Evolutionary conservation across 1,139 yeast species (phyloP).

Genomic region (Suhomyces bribrorum): DNA sequence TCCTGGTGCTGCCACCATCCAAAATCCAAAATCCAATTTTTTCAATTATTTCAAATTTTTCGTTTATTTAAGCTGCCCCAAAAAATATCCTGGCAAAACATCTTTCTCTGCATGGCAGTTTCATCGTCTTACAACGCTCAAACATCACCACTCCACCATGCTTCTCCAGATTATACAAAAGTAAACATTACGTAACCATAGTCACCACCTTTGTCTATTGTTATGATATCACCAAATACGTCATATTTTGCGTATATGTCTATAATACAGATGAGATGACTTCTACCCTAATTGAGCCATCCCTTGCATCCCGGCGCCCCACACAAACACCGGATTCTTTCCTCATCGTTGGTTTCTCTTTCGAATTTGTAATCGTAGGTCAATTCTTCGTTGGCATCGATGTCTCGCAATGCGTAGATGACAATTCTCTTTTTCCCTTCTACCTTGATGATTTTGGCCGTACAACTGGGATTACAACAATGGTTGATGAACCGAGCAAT

Average conservation of each 20-base stretch:
- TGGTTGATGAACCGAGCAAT: constrained; percentile 96
- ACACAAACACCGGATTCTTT: constrained; percentile 87
- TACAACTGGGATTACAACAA: constrained; percentile 96
- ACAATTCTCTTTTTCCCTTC: constrained; percentile 94
- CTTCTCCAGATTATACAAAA: background rate
- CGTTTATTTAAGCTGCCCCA: too few relatives aligned
- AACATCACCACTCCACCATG: background rate
- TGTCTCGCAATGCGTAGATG: constrained; percentile 87
- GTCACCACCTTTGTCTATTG: background rate
- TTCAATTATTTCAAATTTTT: too few relatives aligned
- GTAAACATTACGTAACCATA: background rate
- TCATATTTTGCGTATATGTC: constrained; percentile 1
- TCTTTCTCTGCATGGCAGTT: too few relatives aligned
- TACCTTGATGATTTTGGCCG: constrained; percentile 93
- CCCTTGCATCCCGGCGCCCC: constrained; percentile 96
- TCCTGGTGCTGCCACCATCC: too few relatives aligned
- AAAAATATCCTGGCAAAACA: too few relatives aligned
- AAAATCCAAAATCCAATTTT: too few relatives aligned
- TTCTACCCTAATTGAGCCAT: constrained; percentile 59
- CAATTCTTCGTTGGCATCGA: constrained; percentile 86
- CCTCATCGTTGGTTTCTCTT: constrained; percentile 86
- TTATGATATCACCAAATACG: constrained; percentile 1
- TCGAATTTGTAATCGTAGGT: constrained; percentile 96
- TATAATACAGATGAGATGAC: background rate
- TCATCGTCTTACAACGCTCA: background rate